Evolutionary conservation across 1,284 basidiomycete genomes (phyloP).

Genomic region (Cryptococcus sp.): DNA sequence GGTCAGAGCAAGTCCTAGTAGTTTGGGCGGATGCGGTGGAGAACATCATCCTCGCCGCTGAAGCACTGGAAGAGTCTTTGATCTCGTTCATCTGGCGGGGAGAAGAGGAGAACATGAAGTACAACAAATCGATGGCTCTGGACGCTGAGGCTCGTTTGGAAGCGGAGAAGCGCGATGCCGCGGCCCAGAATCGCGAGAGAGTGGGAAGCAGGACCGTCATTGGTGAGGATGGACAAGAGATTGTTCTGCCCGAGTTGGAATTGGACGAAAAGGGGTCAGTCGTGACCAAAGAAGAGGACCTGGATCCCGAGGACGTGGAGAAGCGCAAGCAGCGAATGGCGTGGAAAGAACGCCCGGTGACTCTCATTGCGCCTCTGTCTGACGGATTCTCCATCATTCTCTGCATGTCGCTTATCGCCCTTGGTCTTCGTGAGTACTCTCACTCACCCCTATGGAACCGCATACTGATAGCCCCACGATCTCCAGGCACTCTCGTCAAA

Average conservation of each 20-base stretch:
- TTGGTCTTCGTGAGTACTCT: constrained; percentile 37
- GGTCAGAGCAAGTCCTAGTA: constrained; percentile 70
- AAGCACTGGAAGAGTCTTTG: constrained; percentile 72
- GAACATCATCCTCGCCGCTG: constrained; percentile 61
- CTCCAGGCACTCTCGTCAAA: constrained; percentile 55
- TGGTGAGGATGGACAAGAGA: constrained; percentile 8
- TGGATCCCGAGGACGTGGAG: constrained; percentile 34
- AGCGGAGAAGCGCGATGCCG: constrained; percentile 36
- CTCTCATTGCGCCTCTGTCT: constrained; percentile 57
- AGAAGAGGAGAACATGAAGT: constrained; percentile 52
- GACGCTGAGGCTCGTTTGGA: constrained; percentile 38
- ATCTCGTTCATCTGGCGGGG: constrained; percentile 74
- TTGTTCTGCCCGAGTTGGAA: constrained; percentile 9
- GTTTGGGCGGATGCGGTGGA: constrained; percentile 77
- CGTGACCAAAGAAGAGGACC: constrained; percentile 19
- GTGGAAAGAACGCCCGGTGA: constrained; percentile 50
- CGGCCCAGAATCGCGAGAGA: constrained; percentile 15
- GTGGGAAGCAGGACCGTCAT: constrained; percentile 10
- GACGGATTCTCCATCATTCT: constrained; percentile 57
- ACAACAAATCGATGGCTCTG: constrained; percentile 41
- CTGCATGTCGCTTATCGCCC: constrained; percentile 30
- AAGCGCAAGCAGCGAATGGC: constrained; percentile 22
- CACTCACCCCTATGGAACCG: neutral
- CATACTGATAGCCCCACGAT: no score
- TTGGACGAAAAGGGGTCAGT: constrained; percentile 13